A percentile compares a stretch with the other conserved stretches of the same genome.
Conservation (phyloP, 2,329 filamentous ascomycete species). For the Phyllosticta capitalensis region DNA sequence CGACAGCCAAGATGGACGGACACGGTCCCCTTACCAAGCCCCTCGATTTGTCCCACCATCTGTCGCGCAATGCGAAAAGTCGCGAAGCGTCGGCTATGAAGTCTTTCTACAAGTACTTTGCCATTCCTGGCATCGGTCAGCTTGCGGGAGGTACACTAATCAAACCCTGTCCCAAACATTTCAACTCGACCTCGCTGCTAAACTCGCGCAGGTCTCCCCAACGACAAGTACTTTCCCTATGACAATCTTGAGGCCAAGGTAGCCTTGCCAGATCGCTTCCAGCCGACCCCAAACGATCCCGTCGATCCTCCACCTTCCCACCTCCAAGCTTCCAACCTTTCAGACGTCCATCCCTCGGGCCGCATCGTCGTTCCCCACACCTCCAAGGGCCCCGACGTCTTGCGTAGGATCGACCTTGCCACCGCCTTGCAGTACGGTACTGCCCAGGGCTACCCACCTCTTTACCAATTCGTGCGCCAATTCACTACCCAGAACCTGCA, state of each 20-base stretch:
- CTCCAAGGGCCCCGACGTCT: slow-evolving; percentile 46
- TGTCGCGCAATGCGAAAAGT: slow-evolving; percentile 58
- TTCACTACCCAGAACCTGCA: slow-evolving; percentile 70
- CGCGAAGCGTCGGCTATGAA: slow-evolving; percentile 62
- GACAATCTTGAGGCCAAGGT: slow-evolving; percentile 80
- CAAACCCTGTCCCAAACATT: not conserved
- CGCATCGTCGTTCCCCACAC: slow-evolving; percentile 66
- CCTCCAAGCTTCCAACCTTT: slow-evolving; percentile 22
- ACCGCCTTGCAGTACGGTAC: slow-evolving; percentile 81
- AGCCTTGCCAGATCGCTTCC: slow-evolving; percentile 65
- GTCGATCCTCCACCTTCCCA: slow-evolving; percentile 31
- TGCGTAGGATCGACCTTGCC: slow-evolving; percentile 67
- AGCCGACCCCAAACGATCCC: slow-evolving; percentile 56
- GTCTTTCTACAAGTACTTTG: slow-evolving; percentile 76
- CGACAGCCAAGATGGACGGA: not conserved
- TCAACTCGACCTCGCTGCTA: slow-evolving; percentile 9
- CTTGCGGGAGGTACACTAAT: slow-evolving; percentile 45
- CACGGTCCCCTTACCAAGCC: slow-evolving; percentile 34
- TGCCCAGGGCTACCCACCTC: slow-evolving; percentile 70
- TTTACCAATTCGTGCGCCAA: slow-evolving; percentile 68
- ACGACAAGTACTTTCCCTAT: slow-evolving; percentile 76
- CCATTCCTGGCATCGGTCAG: slow-evolving; percentile 51
- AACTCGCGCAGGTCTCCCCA: slow-evolving; percentile 57
- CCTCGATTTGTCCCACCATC: slow-evolving; percentile 69
- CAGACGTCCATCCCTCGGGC: slow-evolving; percentile 20